Percentiles rank a stretch among this genome's conserved stretches.
Conservation (phyloP, 2,329 filamentous ascomycete species). For the Incumbomyces delicatus region DNA sequence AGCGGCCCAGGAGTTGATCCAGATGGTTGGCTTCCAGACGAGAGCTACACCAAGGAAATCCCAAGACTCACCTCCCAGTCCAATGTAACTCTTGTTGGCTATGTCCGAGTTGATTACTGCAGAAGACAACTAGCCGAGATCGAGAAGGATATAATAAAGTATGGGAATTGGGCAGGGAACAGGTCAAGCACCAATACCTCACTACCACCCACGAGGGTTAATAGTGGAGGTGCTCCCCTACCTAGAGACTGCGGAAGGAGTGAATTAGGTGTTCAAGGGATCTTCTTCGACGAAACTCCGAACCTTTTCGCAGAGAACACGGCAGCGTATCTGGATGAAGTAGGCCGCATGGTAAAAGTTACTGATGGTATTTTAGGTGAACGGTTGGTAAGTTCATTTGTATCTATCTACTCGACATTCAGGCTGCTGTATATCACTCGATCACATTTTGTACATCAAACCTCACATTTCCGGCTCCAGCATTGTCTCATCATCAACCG, state of each 20-base stretch:
- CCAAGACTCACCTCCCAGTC: neutral
- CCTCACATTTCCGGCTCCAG: neutral
- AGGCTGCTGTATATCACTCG: neutral
- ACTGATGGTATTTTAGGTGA: neutral
- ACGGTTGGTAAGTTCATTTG: neutral
- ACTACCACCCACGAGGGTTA: neutral
- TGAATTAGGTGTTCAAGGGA: constrained; percentile 25
- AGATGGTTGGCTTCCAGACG: neutral
- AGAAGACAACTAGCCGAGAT: constrained; percentile 2
- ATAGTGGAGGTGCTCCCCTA: neutral
- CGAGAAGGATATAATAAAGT: neutral
- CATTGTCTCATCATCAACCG: no score
- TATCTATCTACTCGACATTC: neutral
- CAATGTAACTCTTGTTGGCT: constrained; percentile 9
- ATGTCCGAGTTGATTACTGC: constrained; percentile 22
- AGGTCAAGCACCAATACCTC: neutral
- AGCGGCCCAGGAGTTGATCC: constrained; percentile 16
- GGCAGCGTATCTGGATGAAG: constrained; percentile 16
- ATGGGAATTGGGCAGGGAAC: neutral
- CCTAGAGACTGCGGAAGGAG: neutral
- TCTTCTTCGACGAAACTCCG: constrained; percentile 33
- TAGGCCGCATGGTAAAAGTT: constrained; percentile 17
- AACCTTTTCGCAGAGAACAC: constrained; percentile 17
- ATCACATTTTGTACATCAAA: neutral
- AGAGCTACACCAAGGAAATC: neutral